Evolutionary conservation across 768 basidiomycete species (phyloP).

Genomic region (Termitomyces sp.): DNA sequence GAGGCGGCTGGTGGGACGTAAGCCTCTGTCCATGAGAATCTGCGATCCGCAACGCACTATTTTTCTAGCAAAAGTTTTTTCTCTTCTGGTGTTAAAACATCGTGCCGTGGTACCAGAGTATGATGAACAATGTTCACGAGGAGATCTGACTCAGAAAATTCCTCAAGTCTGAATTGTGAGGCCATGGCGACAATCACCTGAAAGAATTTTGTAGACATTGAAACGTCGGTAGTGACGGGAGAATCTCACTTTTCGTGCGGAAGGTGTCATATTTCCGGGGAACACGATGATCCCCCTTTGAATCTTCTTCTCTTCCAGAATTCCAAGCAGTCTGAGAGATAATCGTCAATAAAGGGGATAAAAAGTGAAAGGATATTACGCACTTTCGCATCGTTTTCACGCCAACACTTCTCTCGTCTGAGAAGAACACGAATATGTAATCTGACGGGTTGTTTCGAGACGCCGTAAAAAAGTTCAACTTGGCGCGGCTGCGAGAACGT

Average conservation of each 20-base stretch:
- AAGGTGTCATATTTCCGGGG: conserved; percentile 93
- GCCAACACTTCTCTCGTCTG: conserved; percentile 92
- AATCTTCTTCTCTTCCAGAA: conserved; percentile 89
- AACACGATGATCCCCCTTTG: conserved; percentile 92
- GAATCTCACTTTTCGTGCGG: conserved; percentile 78
- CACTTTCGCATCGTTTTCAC: conserved; percentile 98
- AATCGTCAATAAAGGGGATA: conserved; percentile 5
- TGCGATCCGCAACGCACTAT: conserved; percentile 65
- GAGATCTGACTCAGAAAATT: conserved; percentile 94
- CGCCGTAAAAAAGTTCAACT: conserved; percentile 88
- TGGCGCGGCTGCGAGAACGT: conserved; percentile 58
- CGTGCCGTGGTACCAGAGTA: conserved; percentile 89
- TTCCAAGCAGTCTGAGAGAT: conserved; percentile 65
- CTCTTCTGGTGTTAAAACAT: conserved; percentile 79
- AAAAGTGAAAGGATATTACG: conserved; percentile 20
- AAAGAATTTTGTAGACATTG: conserved; percentile 6
- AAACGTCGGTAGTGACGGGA: conserved; percentile 4
- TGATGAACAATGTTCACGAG: conserved; percentile 98
- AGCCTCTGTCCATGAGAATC: conserved; percentile 9
- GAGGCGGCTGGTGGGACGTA: conserved; percentile 60
- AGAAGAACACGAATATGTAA: conserved; percentile 92
- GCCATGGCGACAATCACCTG: conserved; percentile 93
- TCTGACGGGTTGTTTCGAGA: conserved; percentile 58
- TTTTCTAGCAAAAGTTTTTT: conserved; percentile 82
- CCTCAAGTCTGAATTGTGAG: conserved; percentile 81